These are phyloP conservation scores for Fusarium sp. DNA, from an alignment of 2,329 filamentous ascomycete species.

Conservation along the genomic window DNA sequence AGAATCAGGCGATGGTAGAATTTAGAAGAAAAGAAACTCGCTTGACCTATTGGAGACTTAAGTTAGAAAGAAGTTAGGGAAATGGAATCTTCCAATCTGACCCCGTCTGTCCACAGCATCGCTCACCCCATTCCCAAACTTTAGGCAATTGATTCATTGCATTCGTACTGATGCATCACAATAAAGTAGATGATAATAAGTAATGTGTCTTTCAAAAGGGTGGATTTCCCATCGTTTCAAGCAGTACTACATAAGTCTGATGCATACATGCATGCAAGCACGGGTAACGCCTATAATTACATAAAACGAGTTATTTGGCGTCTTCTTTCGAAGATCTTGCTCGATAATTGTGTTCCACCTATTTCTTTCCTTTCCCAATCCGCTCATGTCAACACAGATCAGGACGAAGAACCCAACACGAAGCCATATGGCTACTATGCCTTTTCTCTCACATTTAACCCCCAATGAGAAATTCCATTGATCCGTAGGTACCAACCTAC, in stretches of 20 bases:
- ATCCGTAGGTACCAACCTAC: conserved; percentile 23
- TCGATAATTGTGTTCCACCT: conserved; percentile 14
- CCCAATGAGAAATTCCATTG: conserved; percentile 12
- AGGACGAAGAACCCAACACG: conserved; percentile 4
- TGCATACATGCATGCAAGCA: conserved; percentile 23
- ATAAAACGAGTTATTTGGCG: conserved; percentile 28
- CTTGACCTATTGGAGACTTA: not conserved
- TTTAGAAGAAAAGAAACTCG: not conserved
- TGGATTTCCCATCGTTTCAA: conserved; percentile 31
- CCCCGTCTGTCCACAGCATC: not conserved
- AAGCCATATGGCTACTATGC: not conserved
- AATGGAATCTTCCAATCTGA: not conserved
- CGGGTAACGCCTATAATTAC: conserved; percentile 43
- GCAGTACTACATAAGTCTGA: conserved; percentile 31
- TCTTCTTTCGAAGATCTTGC: conserved; percentile 2
- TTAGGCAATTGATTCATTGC: not conserved
- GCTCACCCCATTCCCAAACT: not conserved
- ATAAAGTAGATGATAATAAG: not conserved
- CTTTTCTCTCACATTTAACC: conserved; percentile 24
- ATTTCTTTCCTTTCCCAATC: conserved; percentile 9
- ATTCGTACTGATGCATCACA: not conserved
- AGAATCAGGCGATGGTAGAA: not conserved
- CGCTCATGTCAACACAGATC: not conserved
- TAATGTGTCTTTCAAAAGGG: conserved; percentile 22
- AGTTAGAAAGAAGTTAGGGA: not conserved